Evolutionary conservation across 257 asterid species (phyloP), one percentile per base, ranked within the genome.

Genomic region (Solanum rostratum): DNA sequence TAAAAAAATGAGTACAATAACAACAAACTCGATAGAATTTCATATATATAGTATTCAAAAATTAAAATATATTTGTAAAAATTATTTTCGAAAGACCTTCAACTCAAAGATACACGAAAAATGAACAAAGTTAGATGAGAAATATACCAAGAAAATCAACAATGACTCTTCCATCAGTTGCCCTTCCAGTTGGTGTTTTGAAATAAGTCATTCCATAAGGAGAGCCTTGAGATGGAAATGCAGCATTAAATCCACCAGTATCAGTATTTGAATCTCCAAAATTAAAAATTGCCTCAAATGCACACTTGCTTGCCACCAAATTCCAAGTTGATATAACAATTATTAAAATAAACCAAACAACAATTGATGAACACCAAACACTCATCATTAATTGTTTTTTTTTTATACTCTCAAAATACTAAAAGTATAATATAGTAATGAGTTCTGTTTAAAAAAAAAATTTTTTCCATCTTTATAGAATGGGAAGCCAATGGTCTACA

Each of bases 121-220:
- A 43, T 7, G 10, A 43, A 55, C 19, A 4, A 15, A 33, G 7
- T 9, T 73, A 24, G 55, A 62, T 53, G 22, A 85, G 79, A 33
- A 49, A 12, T 19, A 79, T 89, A 95, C 99, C 99, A 83, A 95
- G 89, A 50, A 95, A 95, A 89, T 95, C 99, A 43, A 93, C 19
- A 62, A 93, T 87, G 87, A 95, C 85, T 69, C 99, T 86, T 74
- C 98, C 99, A 78, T 95, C 99, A 78, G 93, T 91, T 39, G 97
- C 94, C 69, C 99, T 86, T 1, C 98, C 97, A 3, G 81, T 89
- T 13, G 98, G 95, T 82, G 41, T 95, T 53, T 88, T 88, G 90
- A 95, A 95, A 90, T 90, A 93, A 53, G 97, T 95, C 96, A 92
- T 94, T 84, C 98, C 97, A 78, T 86, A 84, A 14, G 98, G 98